A percentile compares a stretch with the other conserved stretches of the same genome.
phyloP scores from a whole-genome alignment of 2,329 filamentous ascomycete species.

The Colletotrichum sp. region DNA sequence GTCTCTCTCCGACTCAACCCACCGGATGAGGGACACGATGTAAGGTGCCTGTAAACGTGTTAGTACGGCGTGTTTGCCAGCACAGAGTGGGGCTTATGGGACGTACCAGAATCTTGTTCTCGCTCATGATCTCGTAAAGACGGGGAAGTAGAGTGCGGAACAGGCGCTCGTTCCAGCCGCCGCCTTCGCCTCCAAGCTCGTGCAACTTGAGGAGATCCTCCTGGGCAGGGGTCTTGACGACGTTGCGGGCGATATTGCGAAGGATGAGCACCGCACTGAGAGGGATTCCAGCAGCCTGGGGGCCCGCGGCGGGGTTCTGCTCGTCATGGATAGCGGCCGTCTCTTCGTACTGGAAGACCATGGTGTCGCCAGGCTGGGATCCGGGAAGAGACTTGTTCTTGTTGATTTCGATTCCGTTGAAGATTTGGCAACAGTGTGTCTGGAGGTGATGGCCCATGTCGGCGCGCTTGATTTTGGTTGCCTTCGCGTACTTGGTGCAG shows the following conservation, averaged over 20 bases:
- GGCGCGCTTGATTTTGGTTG: constrained; percentile 49
- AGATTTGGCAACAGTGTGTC: constrained; percentile 59
- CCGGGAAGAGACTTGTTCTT: constrained; percentile 1
- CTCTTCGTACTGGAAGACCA: constrained; percentile 59
- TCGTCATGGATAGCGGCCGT: constrained; percentile 62
- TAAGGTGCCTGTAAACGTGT: constrained; percentile 2
- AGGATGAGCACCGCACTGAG: constrained; percentile 78
- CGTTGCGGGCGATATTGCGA: constrained; percentile 76
- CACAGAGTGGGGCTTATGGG: not conserved
- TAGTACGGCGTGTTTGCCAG: not conserved
- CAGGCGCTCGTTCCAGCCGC: constrained; percentile 70
- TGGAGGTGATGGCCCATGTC: constrained; percentile 69
- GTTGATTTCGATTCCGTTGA: constrained; percentile 16
- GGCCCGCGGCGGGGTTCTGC: constrained; percentile 59
- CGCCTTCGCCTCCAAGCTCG: constrained; percentile 48
- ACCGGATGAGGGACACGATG: constrained; percentile 9
- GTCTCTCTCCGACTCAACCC: constrained; percentile 7
- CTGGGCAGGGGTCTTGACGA: constrained; percentile 64
- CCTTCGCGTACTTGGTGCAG: constrained; percentile 61
- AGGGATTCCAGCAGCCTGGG: constrained; percentile 78
- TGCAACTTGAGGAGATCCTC: constrained; percentile 57
- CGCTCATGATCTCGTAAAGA: constrained; percentile 72
- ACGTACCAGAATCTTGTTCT: constrained; percentile 68
- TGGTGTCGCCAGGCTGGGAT: constrained; percentile 56
- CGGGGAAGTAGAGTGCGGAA: constrained; percentile 70